Percentiles rank a stretch among this genome's conserved stretches.
Evolutionary conservation across 2,329 filamentous ascomycete species (phyloP).

Genomic region (Lasiodiplodia gonubiensis): DNA sequence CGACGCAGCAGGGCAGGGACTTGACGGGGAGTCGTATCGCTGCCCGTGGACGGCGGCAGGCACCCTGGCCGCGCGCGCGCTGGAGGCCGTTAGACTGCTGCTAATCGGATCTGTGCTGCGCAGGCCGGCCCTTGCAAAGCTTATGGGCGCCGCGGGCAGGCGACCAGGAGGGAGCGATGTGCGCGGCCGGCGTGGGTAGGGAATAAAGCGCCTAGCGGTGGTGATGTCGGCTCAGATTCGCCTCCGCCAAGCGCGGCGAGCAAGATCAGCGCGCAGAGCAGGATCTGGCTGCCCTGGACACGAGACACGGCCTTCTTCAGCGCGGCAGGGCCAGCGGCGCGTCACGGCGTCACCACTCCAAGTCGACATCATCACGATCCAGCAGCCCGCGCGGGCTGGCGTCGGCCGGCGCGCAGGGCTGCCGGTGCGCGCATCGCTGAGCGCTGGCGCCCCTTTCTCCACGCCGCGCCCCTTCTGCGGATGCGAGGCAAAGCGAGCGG

Average conservation of each 20-base stretch:
- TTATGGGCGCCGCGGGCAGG: constrained; percentile 24
- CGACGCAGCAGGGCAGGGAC: constrained; percentile 29
- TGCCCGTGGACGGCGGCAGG: constrained; percentile 25
- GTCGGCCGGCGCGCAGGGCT: constrained; percentile 16
- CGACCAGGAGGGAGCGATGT: constrained; percentile 22
- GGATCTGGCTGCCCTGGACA: constrained; percentile 24
- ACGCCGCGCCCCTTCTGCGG: constrained; percentile 2
- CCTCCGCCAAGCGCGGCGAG: constrained; percentile 17
- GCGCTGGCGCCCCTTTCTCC: constrained; percentile 12
- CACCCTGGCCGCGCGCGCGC: constrained; percentile 23
- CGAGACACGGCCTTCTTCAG: constrained; percentile 26
- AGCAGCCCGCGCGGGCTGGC: not conserved
- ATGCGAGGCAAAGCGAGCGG: constrained; percentile 22
- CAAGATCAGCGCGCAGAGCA: constrained; percentile 25
- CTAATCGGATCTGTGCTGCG: constrained; percentile 27
- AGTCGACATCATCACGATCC: constrained; percentile 20
- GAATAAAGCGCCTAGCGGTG: constrained; percentile 12
- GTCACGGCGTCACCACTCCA: constrained; percentile 20
- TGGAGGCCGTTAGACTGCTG: constrained; percentile 24
- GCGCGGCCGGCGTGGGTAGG: constrained; percentile 16
- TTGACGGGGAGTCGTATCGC: constrained; percentile 18
- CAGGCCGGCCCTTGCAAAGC: constrained; percentile 25
- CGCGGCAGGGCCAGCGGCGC: constrained; percentile 21
- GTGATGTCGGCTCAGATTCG: constrained; percentile 21
- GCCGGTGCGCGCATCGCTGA: not conserved